Evolutionary conservation across 2,329 filamentous ascomycete species (phyloP).

Genomic region (Claviceps sorghi): DNA sequence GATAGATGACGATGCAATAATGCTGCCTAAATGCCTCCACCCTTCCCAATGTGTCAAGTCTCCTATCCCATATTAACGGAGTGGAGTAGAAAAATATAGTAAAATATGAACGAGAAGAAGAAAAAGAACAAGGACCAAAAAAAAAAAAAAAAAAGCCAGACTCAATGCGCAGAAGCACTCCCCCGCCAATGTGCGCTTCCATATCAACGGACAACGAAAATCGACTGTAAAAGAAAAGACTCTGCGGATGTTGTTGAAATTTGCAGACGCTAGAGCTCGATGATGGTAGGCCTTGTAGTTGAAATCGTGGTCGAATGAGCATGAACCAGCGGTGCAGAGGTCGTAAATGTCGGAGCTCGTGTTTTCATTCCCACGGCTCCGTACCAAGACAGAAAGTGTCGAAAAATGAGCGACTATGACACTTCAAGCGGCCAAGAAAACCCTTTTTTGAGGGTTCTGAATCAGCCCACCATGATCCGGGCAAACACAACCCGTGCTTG

Average conservation of each 20-base stretch:
- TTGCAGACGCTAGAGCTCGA: neutral
- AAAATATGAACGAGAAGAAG: neutral
- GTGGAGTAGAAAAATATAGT: neutral
- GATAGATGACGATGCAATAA: slow-evolving; percentile 1
- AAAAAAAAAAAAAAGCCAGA: too few species aligned
- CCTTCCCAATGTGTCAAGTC: neutral
- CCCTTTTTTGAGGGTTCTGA: neutral
- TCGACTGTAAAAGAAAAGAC: neutral
- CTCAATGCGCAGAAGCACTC: neutral
- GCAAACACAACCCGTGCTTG: neutral
- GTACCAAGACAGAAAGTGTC: neutral
- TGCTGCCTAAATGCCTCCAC: neutral
- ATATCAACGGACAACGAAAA: neutral
- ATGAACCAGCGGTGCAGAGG: neutral
- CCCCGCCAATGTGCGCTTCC: neutral
- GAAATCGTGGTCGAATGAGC: neutral
- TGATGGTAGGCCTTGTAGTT: neutral
- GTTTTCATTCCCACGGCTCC: neutral
- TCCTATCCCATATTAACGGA: neutral
- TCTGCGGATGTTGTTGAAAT: slow-evolving; percentile 1
- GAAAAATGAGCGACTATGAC: neutral
- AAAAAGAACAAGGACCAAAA: too few species aligned
- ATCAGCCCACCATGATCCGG: neutral
- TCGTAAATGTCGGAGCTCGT: neutral
- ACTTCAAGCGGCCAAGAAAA: neutral